Percentiles rank a stretch among this genome's conserved stretches.
These are phyloP conservation scores for Nakazawaea ambrosiae DNA, from an alignment of 805 yeast species.

Conservation along the genomic window DNA sequence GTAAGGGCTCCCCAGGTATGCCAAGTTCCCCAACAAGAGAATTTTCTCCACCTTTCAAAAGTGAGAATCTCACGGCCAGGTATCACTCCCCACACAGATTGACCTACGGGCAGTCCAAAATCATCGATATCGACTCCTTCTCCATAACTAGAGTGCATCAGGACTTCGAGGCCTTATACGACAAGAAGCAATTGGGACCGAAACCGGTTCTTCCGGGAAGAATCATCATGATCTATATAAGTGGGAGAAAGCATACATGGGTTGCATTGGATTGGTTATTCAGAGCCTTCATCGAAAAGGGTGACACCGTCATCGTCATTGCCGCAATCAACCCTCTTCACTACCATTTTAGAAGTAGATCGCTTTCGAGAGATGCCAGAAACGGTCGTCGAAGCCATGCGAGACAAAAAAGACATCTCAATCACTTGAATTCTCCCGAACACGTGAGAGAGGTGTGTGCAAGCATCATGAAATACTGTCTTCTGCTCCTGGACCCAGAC, in stretches of 20 bases:
- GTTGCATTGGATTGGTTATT: conserved; percentile 71
- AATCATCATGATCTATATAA: conserved; percentile 53
- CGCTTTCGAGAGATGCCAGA: conserved; percentile 11
- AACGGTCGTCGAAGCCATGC: conserved; percentile 10
- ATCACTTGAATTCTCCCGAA: conserved; percentile 40
- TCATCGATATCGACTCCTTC: conserved; percentile 31
- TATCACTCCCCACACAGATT: conserved; percentile 5
- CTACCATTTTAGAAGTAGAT: conserved; percentile 17
- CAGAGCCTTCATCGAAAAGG: conserved; percentile 45
- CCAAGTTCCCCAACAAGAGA: conserved; percentile 1
- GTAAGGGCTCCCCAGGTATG: background rate
- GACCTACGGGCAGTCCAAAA: conserved; percentile 27
- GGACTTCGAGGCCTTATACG: conserved; percentile 39
- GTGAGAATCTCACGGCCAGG: background rate
- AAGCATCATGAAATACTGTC: conserved; percentile 45
- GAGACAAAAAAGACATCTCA: conserved; percentile 30
- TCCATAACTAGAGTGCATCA: conserved; percentile 40
- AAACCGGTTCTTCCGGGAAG: conserved; percentile 42
- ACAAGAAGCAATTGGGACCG: conserved; percentile 24
- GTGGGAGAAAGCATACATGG: conserved; percentile 78
- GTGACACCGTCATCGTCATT: conserved; percentile 60
- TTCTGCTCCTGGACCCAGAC: conserved; percentile 38
- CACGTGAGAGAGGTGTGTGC: conserved; percentile 36
- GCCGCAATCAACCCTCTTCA: conserved; percentile 37
- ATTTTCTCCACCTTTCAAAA: background rate